A percentile compares a stretch with the other conserved stretches of the same genome.
phyloP scores from a whole-genome alignment of 2,329 filamentous ascomycete species.

The Xylariaceae sp. region DNA sequence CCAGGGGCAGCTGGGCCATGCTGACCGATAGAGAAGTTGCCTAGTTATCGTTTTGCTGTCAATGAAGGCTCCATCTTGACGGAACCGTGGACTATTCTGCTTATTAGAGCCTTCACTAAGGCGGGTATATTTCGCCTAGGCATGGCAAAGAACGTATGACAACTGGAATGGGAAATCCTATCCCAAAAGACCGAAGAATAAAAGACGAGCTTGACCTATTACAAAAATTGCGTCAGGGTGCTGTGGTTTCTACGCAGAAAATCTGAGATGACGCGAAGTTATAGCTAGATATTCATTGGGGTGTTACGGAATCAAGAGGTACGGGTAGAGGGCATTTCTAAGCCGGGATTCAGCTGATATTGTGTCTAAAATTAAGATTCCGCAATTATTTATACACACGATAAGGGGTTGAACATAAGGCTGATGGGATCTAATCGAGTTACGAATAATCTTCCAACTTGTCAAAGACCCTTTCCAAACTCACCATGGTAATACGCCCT shows the following conservation, averaged over 20 bases:
- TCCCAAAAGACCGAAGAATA: conserved; percentile 27
- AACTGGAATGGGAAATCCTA: conserved; percentile 34
- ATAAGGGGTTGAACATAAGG: no score
- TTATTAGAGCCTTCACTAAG: conserved; percentile 57
- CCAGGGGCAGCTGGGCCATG: no score
- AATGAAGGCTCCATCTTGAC: conserved; percentile 63
- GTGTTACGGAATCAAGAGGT: neutral
- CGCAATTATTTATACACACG: neutral
- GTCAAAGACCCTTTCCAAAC: no score
- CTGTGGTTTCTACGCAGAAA: conserved; percentile 63
- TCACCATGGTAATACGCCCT: no score
- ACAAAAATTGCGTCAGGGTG: conserved; percentile 58
- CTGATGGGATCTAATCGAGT: no score
- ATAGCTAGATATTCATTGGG: neutral
- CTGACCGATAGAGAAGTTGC: conserved; percentile 41
- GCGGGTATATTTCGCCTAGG: conserved; percentile 50
- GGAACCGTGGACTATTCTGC: conserved; percentile 63
- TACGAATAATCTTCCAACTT: no score
- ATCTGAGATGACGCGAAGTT: conserved; percentile 51
- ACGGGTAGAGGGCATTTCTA: neutral
- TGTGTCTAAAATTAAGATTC: neutral
- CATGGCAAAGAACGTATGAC: conserved; percentile 37
- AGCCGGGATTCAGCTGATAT: neutral
- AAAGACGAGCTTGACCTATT: conserved; percentile 45
- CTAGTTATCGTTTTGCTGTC: conserved; percentile 59